Conservation (phyloP, 1,139 yeast species). For the Taphrina communis region DNA sequence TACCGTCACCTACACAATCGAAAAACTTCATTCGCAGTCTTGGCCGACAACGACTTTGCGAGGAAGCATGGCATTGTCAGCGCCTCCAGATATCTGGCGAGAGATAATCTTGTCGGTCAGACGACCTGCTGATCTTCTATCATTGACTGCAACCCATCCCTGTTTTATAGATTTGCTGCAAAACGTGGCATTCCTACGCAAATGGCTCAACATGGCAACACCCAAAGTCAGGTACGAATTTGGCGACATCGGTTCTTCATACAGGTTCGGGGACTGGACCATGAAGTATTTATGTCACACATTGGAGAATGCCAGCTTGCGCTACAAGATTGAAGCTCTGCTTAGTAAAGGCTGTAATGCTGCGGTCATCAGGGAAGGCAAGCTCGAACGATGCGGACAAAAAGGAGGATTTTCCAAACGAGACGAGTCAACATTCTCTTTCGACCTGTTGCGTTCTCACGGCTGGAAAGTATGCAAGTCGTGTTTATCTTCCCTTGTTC, state of each 20-base stretch:
- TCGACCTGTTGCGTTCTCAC: conserved; percentile 16
- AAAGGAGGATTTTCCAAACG: conserved; percentile 2
- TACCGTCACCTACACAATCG: too few species aligned
- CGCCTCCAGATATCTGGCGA: conserved; percentile 22
- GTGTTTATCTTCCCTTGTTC: conserved; percentile 1
- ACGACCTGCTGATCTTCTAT: not conserved
- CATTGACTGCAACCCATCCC: conserved; percentile 6
- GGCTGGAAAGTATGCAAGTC: conserved; percentile 29
- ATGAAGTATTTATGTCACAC: not conserved
- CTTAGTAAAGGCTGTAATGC: conserved; percentile 20
- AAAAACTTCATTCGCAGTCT: too few species aligned
- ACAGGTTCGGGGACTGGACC: conserved; percentile 17
- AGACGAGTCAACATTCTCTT: conserved; percentile 22
- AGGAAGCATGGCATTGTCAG: conserved; percentile 1
- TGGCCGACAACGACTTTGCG: not conserved
- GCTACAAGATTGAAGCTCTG: conserved; percentile 5
- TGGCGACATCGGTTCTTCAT: conserved; percentile 19
- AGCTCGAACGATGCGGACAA: conserved; percentile 11
- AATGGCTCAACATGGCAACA: conserved; percentile 19
- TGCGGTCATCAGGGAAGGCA: not conserved
- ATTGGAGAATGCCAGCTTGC: not conserved
- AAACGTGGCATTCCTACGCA: conserved; percentile 7
- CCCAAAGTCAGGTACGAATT: conserved; percentile 24
- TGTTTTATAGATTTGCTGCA: conserved; percentile 2
- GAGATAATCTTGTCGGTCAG: conserved; percentile 6